Base-by-base conservation (phyloP, 2,329 filamentous ascomycete genomes). In the Ustulina deusta region DNA sequence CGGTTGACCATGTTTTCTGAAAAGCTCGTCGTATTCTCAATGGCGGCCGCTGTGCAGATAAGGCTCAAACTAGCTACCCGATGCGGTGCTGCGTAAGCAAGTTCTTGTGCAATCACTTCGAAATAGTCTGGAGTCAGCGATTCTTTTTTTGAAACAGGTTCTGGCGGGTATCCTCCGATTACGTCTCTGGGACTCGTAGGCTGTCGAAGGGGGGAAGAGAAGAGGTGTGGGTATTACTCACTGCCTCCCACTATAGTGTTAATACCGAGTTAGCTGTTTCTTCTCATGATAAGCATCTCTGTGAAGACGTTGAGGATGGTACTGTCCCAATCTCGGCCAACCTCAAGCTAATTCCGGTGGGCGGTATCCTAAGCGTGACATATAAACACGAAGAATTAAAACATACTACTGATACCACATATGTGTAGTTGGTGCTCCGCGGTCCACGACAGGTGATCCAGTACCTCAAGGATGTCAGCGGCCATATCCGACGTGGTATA, bases 401-500 rank as follows among this genome's bases (percentile, higher is more conserved):
- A 69, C 69, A 34, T 68, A 71, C 69, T 92, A 66, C 90, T 93
- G 71, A 95, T 89, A 63, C 93, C 94, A 38, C 92, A 83, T 60
- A 97, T 78, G 81, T 97, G 89, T 77, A 82, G 84, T 81, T 74
- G 83, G 73, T 76, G 84, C 70, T 61, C 79, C 55, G 66, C 77
- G 9, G 77, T 89, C 92, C 92, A 97, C 69, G 88, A 89, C 10
- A 96, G 78, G 74, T 89, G 83, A 63, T 69, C 87, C 83, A 46
- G 78, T 20, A 96, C 82, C 74, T 96, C 92, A 71, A 94, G 76
- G 27, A 87, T 79, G 80, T 97, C 94, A 68, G 84, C 87, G 25
- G 94, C 94, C 93, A 97, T 97, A 73, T 93, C 91, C 44, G 87
- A 90, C 2, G 93, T 96, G 34, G 91, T 91, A 83, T 97, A 97